Evolutionary conservation across 2,329 filamentous ascomycete species (phyloP).

Genomic region (Periconia macrospinosa): DNA sequence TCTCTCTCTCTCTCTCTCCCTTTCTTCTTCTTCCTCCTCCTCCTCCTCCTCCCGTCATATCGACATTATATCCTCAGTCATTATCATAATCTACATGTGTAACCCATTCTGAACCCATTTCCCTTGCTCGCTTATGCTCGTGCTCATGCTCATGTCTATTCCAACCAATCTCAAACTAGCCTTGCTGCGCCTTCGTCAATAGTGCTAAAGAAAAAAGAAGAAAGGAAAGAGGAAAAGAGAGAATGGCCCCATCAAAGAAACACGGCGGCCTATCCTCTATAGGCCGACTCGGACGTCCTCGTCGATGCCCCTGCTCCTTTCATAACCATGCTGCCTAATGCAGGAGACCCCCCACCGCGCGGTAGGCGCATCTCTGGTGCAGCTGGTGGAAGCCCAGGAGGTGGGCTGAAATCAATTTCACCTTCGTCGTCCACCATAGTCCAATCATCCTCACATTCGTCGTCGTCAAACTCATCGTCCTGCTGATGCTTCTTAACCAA

Average conservation of each 20-base stretch:
- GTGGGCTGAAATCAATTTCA: conserved; percentile 18
- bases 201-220: conserved; percentile 5
- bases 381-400: conserved; percentile 15
- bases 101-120: background rate
- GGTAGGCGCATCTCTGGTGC: conserved; percentile 21
- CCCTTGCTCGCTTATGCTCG: background rate
- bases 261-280: conserved; percentile 23
- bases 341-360: conserved; percentile 24
- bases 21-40: background rate
- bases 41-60: background rate
- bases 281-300: conserved; percentile 20
- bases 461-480: conserved; percentile 43
- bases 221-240: background rate
- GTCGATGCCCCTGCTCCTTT: conserved; percentile 22
- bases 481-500: conserved; percentile 67
- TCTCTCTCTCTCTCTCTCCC: too few species aligned
- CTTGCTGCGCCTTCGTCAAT: background rate
- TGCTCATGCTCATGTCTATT: background rate
- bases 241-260: background rate
- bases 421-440: conserved; percentile 76
- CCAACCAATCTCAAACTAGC: background rate
- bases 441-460: conserved; percentile 82
- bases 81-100: background rate
- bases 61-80: background rate
- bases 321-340: conserved; percentile 35